Evolutionary conservation across 768 basidiomycete genomes (phyloP).

Genomic region (Lentinus tigrinus): DNA sequence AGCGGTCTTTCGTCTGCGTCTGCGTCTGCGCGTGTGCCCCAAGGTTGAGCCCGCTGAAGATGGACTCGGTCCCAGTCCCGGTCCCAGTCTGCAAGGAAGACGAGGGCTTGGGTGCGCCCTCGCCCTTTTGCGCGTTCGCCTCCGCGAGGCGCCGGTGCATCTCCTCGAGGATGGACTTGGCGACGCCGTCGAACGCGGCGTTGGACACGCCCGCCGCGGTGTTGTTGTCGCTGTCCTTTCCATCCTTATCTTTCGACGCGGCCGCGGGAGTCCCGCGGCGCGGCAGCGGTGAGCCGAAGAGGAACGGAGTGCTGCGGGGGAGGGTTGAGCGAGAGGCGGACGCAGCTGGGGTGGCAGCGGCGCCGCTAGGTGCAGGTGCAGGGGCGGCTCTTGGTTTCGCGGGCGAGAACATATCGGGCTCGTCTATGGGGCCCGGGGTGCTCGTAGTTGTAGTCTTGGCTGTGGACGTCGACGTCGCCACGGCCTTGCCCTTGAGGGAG

Average conservation of each 20-base stretch:
- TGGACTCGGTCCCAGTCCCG: too few relatives aligned
- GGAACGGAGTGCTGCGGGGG: constrained; percentile 50
- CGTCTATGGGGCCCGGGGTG: constrained; percentile 32
- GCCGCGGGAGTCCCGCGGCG: constrained; percentile 37
- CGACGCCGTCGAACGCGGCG: constrained; percentile 62
- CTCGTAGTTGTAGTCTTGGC: constrained; percentile 21
- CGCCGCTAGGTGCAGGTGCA: neutral
- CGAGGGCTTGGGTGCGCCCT: constrained; percentile 2
- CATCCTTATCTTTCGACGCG: neutral
- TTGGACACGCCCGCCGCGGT: constrained; percentile 44
- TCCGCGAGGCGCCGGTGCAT: constrained; percentile 73
- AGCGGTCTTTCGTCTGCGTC: constrained; percentile 28
- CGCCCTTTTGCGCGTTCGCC: constrained; percentile 53
- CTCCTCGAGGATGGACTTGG: constrained; percentile 73
- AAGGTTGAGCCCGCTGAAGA: neutral
- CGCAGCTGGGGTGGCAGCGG: neutral
- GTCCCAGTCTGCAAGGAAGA: neutral
- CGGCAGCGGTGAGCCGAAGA: constrained; percentile 77
- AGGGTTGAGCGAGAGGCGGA: constrained; percentile 5
- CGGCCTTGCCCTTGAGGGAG: too few relatives aligned
- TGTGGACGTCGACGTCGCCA: neutral
- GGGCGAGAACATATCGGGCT: constrained; percentile 44
- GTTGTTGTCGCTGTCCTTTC: neutral
- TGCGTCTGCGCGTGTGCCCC: constrained; percentile 1
- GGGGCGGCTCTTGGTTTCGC: constrained; percentile 22